Evolutionary conservation across 441 rosid genomes (phyloP).

Genomic region (Omphalea diandra): DNA sequence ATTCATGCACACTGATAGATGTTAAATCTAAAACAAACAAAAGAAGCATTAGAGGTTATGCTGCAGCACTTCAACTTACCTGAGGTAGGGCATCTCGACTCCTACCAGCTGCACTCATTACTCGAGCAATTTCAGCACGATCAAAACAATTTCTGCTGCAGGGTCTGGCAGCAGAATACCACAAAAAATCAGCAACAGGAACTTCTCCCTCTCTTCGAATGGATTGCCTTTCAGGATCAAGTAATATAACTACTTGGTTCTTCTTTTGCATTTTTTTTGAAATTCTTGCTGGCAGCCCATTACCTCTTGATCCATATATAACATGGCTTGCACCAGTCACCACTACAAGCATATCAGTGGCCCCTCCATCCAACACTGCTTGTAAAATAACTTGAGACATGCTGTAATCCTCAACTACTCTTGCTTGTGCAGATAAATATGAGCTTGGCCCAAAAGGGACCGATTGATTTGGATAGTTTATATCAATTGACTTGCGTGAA

Average conservation of each 20-base stretch:
- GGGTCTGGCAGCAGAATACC: conserved; percentile 96
- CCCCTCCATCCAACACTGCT: conserved; percentile 56
- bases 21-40: background rate
- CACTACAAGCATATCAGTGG: conserved; percentile 68
- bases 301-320: conserved; percentile 80
- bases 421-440: conserved; percentile 79
- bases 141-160: conserved; percentile 95
- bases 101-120: conserved; percentile 97
- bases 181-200: conserved; percentile 88
- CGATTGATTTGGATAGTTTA: conserved; percentile 46
- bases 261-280: conserved; percentile 82
- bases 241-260: conserved; percentile 80
- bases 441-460: conserved; percentile 90
- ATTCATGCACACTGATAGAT: background rate
- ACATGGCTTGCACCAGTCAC: conserved; percentile 85
- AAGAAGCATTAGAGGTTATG: background rate
- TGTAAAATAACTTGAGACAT: conserved; percentile 76
- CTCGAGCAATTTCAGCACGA: conserved; percentile 97
- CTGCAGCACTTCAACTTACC: conserved; percentile 36
- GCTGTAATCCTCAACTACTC: conserved; percentile 81
- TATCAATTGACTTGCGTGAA: conserved; percentile 61
- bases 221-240: conserved; percentile 87
- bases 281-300: conserved; percentile 87
- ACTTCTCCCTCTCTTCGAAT: conserved; percentile 86
- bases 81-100: conserved; percentile 85